Base-by-base conservation (phyloP, 2,329 filamentous ascomycete species). In the Magnaporthiopsis incrustans region DNA sequence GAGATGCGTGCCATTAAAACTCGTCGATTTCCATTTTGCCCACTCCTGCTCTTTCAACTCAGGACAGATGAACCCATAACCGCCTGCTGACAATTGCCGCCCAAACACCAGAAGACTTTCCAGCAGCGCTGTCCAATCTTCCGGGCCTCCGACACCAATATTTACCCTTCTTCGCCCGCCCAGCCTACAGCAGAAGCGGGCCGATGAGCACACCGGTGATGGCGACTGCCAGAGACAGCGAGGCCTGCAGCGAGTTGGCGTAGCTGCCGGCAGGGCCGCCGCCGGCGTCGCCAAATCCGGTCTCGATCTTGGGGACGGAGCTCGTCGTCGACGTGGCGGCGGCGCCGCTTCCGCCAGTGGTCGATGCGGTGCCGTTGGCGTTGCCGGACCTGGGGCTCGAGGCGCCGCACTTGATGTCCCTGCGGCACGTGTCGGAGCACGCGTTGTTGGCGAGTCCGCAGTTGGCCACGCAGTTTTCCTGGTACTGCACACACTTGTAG, bases 381-480 rank as follows among this genome's bases (percentile, higher is more conserved):
- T 91, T 75, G 64, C 79, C 80, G 30, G 30, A 30, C 57, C 75
- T 83, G 18, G 90, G 90, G 72, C 83, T 78, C 69, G 80, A 80
- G 53, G 90, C 90, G 73, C 90, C 90, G 74, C 90, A 94, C 3
- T 87, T 89, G 77, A 92, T 79, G 67, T 92, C 77, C 69, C 84
- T 71, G 64, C 83, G 81, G 78, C 90, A 93, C 64, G 76, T 70
- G 65, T 77, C 75, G n/a, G 82, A 74, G 73, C 90, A 92, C n/a
- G 70, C 67, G 69, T 81, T 81, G 75, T 88, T 79, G 67, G 76
- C 73, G 61, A 71, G 65, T 44, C 76, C 78, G 76, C 89, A 92
- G 65, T 67, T 75, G 2, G 68, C 71, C 15, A 89, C 86, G 73
- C 89, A 92, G 76, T 91, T 84, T 73, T 79, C 85, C 70, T 85